Evolutionary conservation across 1,139 yeast genomes (phyloP), one percentile per base, ranked within the genome.

Genomic region (Candida pseudoviswanathii): DNA sequence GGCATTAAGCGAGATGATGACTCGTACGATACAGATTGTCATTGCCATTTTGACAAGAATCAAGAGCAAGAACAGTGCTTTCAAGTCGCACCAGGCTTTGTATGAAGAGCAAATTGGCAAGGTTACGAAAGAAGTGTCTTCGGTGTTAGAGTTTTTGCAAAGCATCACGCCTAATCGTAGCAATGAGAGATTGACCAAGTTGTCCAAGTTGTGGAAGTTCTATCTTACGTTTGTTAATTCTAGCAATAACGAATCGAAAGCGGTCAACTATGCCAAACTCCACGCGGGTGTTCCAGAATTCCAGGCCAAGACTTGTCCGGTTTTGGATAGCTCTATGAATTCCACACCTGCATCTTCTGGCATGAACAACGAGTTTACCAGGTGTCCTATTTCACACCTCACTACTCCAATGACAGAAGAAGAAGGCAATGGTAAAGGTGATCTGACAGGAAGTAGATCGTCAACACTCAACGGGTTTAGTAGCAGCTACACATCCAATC

Each of bases 161-260:
- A 37, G 26, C 16, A 49, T 41, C 10, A 24, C 29, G 4, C 37
- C 50, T 26, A 26, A 52, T 9, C 63, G 62, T 41, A 63, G 62
- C 40, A 63, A 64, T 41, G 65, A 57, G 2, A 63, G 63, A 47
- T 55, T 66, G 1, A 48, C 43, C n/a, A 67, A 70, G 48, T 55
- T 72, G 7, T 55, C 66, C 7, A 72, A 73, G 52, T 62, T 73
- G 47, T 76, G 81, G 81, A 67, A 65, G 42, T 74, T 75, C 47
- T 75, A 75, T 58, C 54, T 68, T 50, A 71, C 76, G 1, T 68
- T 75, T 48, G 62, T 73, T 24, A 65, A 67, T 31, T 66, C 66
- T 48, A 60, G 70, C 8, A 64, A 58, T 45, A 25, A 22, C 11
- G 31, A 25, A 11, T 67, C 66, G 47, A 61, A 68, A 58, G 65